These are phyloP conservation scores for Pichia manshurica DNA, from an alignment of 805 yeast species.

Conservation along the genomic window DNA sequence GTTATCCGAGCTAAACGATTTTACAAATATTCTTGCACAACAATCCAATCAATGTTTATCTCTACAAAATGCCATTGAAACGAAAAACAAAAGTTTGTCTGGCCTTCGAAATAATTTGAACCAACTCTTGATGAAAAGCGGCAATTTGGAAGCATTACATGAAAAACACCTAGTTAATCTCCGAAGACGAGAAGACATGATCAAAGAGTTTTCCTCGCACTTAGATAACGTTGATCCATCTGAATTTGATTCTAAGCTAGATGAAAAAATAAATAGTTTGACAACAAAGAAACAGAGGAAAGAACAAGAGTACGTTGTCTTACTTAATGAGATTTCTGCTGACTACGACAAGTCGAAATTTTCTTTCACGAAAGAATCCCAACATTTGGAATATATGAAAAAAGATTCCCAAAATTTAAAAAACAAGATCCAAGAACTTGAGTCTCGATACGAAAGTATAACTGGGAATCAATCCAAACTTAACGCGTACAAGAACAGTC, in stretches of 20 bases:
- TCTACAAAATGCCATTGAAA: conserved; percentile 18
- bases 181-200: conserved; percentile 12
- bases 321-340: conserved; percentile 15
- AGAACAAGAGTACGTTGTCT: conserved; percentile 6
- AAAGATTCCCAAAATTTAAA: conserved; percentile 36
- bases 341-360: conserved; percentile 23
- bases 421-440: conserved; percentile 33
- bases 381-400: conserved; percentile 35
- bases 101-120: conserved; percentile 32
- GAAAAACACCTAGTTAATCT: conserved; percentile 22
- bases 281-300: conserved; percentile 1
- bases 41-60: conserved; percentile 22
- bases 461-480: conserved; percentile 42
- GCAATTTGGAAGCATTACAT: conserved; percentile 40
- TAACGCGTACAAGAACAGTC: conserved; percentile 37
- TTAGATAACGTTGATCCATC: conserved; percentile 5
- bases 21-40: conserved; percentile 26
- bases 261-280: conserved; percentile 10
- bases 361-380: conserved; percentile 37
- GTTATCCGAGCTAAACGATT: conserved; percentile 36
- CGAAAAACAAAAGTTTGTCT: conserved; percentile 8
- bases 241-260: conserved; percentile 15
- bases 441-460: conserved; percentile 34
- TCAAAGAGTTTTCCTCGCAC: conserved; percentile 7
- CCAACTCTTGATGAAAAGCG: conserved; percentile 43